phyloP scores from a whole-genome alignment of 148 eudicot genomes.

The Selenicereus undatus region DNA sequence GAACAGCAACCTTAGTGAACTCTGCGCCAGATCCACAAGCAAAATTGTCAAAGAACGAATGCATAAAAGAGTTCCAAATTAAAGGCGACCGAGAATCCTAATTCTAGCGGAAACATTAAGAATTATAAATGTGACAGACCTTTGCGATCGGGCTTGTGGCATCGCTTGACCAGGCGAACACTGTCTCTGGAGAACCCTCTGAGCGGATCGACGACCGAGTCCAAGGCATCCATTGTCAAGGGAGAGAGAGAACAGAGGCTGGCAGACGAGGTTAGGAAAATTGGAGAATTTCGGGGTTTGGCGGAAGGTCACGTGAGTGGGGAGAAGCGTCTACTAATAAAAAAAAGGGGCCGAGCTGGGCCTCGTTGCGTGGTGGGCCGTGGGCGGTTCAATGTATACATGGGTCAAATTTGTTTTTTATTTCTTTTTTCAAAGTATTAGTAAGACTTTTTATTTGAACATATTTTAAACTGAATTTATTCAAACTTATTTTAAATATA shows the following conservation, averaged over 20 bases:
- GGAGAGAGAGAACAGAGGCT: neutral
- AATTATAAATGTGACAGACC: constrained; percentile 19
- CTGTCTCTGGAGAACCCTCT: constrained; percentile 68
- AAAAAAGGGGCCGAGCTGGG: no score
- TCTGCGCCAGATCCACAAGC: constrained; percentile 25
- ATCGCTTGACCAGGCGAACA: constrained; percentile 57
- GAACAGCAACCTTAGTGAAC: constrained; percentile 60
- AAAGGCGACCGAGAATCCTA: neutral
- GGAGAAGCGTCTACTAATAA: no score
- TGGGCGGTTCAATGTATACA: no score
- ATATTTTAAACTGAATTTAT: no score
- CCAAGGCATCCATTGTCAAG: constrained; percentile 46
- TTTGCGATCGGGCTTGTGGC: constrained; percentile 67
- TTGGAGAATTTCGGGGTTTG: no score
- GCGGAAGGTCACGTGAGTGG: no score
- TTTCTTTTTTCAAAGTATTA: no score
- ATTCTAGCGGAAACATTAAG: neutral
- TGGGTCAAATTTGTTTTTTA: no score
- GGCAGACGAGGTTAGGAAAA: no score
- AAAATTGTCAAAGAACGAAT: neutral
- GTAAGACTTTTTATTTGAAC: no score
- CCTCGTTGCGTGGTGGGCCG: no score
- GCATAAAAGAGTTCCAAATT: neutral
- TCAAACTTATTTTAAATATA: no score
- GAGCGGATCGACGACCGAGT: constrained; percentile 54